Conservation (phyloP, 1,284 basidiomycete species). For the Calocybe gambosa region DNA sequence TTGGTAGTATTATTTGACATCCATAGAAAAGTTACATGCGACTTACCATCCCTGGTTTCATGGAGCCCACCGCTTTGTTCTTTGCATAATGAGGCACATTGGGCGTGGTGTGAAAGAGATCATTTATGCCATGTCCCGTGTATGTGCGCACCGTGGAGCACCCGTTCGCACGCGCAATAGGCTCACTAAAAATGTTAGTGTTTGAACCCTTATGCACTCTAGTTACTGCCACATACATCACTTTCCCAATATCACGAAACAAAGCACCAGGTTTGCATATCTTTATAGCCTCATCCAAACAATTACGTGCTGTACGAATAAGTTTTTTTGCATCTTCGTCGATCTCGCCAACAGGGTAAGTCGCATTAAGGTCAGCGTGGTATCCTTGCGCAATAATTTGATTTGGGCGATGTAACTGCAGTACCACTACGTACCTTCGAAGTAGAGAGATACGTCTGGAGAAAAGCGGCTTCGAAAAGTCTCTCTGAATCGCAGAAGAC, state of each 20-base stretch:
- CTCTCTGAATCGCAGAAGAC: constrained; percentile 2
- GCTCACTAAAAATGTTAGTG: constrained; percentile 49
- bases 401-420: neutral
- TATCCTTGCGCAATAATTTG: constrained; percentile 45
- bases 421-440: constrained; percentile 48
- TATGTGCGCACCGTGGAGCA: constrained; percentile 86
- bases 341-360: constrained; percentile 83
- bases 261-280: constrained; percentile 87
- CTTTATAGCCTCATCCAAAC: constrained; percentile 83
- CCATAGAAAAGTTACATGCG: neutral
- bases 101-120: constrained; percentile 73
- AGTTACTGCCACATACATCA: constrained; percentile 50
- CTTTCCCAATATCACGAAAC: constrained; percentile 79
- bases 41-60: constrained; percentile 80
- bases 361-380: constrained; percentile 89
- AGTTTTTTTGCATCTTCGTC: constrained; percentile 80
- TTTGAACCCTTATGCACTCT: neutral
- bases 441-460: constrained; percentile 59
- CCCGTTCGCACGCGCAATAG: constrained; percentile 71
- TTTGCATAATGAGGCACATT: constrained; percentile 85
- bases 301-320: constrained; percentile 74
- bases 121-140: constrained; percentile 87
- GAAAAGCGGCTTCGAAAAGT: constrained; percentile 5
- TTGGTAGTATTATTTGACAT: constrained; percentile 9
- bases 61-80: constrained; percentile 76